Base-by-base conservation (phyloP, 495 filamentous ascomycete species). In the Barbatosphaeria neglecta region DNA sequence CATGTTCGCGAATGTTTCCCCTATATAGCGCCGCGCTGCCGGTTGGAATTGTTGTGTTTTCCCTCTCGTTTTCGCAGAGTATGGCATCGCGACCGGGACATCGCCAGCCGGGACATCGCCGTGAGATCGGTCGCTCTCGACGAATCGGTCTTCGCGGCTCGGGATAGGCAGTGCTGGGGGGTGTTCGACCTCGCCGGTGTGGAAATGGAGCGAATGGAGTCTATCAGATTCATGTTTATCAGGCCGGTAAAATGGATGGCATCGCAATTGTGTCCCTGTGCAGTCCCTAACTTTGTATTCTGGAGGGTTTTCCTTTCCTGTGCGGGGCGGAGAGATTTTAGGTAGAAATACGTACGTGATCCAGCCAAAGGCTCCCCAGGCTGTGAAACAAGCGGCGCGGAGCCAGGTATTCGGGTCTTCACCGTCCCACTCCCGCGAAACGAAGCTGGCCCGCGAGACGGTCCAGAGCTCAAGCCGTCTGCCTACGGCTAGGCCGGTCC, bases 351-450 rank as follows among this genome's bases (percentile, higher is more conserved):
- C 43, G 19, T 41, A 50, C 48, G 37, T 46, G 9, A 42, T 31
- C n/a, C 23, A 41, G 35, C 28, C 31, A 22, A 35, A 50, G 17
- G 22, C 38, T 15, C 48, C 48, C 48, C 48, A 50, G 4, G 48
- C 48, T 2, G 48, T 42, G 37, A 41, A 37, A 15, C 37, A 45
- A 22, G 38, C 20, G 13, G 44, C 37, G 3, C 37, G n/a, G 20
- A 25, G 11, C 23, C 22, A 22, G 27, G 27, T 8, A 22, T 50
- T 43, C 6, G 23, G 6, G 11, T 45, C 22, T 13, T 37, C 22
- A 28, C 31, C 43, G n/a, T 19, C 16, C 43, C 41, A 45, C 6
- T 22, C 8, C 9, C 27, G 37, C 37, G 27, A 45, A 24, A n/a
- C 35, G 3, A 20, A 19, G 22, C 19, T 25, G 1, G 22, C 22